phyloP scores from a whole-genome alignment of 208 protist genomes.

The Leptomonas pyrrhocoris region DNA sequence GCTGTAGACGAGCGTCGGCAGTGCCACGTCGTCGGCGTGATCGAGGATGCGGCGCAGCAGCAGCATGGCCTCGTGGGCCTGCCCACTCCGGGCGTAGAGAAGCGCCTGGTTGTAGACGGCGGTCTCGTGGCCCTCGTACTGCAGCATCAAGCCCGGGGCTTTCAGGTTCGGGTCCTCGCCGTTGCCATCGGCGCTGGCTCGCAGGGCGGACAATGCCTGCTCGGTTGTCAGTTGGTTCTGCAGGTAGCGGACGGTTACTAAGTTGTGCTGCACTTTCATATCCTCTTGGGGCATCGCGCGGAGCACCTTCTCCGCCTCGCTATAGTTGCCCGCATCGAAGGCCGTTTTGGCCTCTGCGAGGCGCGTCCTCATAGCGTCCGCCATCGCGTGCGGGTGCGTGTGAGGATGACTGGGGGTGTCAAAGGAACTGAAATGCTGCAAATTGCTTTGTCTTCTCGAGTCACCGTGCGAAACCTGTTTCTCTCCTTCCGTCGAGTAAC shows the following conservation, averaged over 20 bases:
- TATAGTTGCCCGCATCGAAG: slow-evolving; percentile 76
- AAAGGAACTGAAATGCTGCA: too few species aligned
- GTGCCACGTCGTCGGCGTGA: slow-evolving; percentile 53
- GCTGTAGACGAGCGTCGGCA: slow-evolving; percentile 52
- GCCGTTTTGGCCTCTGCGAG: slow-evolving; percentile 66
- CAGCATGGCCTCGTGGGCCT: slow-evolving; percentile 56
- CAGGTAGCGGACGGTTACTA: slow-evolving; percentile 75
- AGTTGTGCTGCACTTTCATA: slow-evolving; percentile 81
- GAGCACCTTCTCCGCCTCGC: slow-evolving; percentile 65
- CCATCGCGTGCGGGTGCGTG: slow-evolving; percentile 1
- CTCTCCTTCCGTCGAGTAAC: too few species aligned
- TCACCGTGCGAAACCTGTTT: too few species aligned
- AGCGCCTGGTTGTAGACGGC: slow-evolving; percentile 79
- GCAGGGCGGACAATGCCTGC: slow-evolving; percentile 50
- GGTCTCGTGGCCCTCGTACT: slow-evolving; percentile 86
- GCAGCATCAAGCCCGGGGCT: slow-evolving; percentile 41
- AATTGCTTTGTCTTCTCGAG: too few species aligned
- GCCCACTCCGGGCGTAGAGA: slow-evolving; percentile 68
- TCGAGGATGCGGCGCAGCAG: slow-evolving; percentile 79
- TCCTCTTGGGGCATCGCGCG: slow-evolving; percentile 70
- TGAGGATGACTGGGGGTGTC: neutral
- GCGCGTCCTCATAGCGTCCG: slow-evolving; percentile 30
- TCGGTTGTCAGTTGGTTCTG: slow-evolving; percentile 56
- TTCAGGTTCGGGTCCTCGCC: slow-evolving; percentile 37
- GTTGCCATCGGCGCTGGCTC: slow-evolving; percentile 26